A percentile compares a stretch with the other conserved stretches of the same genome.
phyloP scores from a whole-genome alignment of 1,139 yeast species.

The Scheffersomyces titani region DNA sequence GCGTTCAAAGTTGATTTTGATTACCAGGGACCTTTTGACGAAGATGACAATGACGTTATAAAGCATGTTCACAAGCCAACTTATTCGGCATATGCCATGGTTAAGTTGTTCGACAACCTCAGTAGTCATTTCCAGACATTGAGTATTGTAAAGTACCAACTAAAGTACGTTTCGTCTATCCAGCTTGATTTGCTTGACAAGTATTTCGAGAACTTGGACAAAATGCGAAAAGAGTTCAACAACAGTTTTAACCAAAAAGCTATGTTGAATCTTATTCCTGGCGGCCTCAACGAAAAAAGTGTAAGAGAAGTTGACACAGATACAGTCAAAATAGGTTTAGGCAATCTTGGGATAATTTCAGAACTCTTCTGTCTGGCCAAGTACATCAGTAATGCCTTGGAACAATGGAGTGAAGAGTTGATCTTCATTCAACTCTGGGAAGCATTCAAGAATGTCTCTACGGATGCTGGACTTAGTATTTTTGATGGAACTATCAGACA shows the following conservation, averaged over 20 bases:
- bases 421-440: slow-evolving; percentile 66
- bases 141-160: slow-evolving; percentile 61
- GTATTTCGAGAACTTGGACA: slow-evolving; percentile 54
- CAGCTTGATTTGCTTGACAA: slow-evolving; percentile 65
- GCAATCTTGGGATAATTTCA: slow-evolving; percentile 56
- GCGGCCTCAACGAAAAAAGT: slow-evolving; percentile 29
- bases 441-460: slow-evolving; percentile 34
- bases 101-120: slow-evolving; percentile 64
- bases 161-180: slow-evolving; percentile 67
- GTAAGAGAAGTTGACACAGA: slow-evolving; percentile 32
- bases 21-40: slow-evolving; percentile 44
- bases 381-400: slow-evolving; percentile 52
- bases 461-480: slow-evolving; percentile 39
- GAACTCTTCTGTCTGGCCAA: slow-evolving; percentile 63
- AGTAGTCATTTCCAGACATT: slow-evolving; percentile 63
- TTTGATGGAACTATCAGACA: slow-evolving; percentile 55
- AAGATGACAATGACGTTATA: slow-evolving; percentile 17
- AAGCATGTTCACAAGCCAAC: slow-evolving; percentile 54
- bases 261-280: slow-evolving; percentile 42
- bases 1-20: slow-evolving; percentile 68
- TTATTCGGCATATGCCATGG: slow-evolving; percentile 61
- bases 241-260: slow-evolving; percentile 40
- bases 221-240: slow-evolving; percentile 48
- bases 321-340: slow-evolving; percentile 40
- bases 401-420: slow-evolving; percentile 65